A percentile compares a stretch with the other conserved stretches of the same genome.
Evolutionary conservation across 352 stramenopile genomes (phyloP).

Genomic region (Phytophthora uliginosa): DNA sequence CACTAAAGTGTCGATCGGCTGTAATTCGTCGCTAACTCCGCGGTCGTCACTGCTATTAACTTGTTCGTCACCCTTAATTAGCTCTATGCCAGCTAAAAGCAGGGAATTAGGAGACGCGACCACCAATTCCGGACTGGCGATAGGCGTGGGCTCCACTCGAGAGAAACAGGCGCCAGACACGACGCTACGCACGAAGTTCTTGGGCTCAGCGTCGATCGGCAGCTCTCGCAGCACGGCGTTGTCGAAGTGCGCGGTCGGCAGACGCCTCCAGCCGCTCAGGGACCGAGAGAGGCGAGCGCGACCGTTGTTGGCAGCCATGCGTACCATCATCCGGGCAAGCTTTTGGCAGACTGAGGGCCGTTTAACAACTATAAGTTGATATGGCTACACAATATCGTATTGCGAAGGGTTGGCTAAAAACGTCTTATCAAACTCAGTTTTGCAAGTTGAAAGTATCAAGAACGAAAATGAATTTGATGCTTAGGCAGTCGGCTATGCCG

Average conservation of each 20-base stretch:
- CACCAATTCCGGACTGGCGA: slow-evolving; percentile 70
- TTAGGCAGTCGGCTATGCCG: too few species aligned
- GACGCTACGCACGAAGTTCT: slow-evolving; percentile 61
- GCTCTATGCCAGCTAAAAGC: slow-evolving; percentile 69
- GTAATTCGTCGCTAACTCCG: slow-evolving; percentile 29
- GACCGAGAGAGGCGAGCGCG: slow-evolving; percentile 22
- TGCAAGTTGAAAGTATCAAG: too few species aligned
- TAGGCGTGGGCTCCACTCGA: slow-evolving; percentile 65
- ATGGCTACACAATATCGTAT: background rate
- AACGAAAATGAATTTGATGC: too few species aligned
- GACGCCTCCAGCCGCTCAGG: slow-evolving; percentile 56
- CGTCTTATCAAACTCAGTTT: too few species aligned
- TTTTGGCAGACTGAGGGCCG: background rate
- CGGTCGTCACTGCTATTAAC: slow-evolving; percentile 10
- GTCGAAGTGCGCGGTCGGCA: slow-evolving; percentile 52
- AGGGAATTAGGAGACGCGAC: slow-evolving; percentile 60
- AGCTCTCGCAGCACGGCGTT: slow-evolving; percentile 75
- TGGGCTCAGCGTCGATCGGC: slow-evolving; percentile 61
- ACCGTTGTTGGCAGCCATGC: slow-evolving; percentile 10
- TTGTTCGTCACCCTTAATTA: slow-evolving; percentile 17
- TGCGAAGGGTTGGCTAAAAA: background rate
- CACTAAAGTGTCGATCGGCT: slow-evolving; percentile 54
- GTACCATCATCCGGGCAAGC: slow-evolving; percentile 19
- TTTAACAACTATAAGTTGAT: background rate
- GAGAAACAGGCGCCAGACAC: slow-evolving; percentile 74